Evolutionary conservation across 352 stramenopile species (phyloP).

Genomic region (Globisporangium polare): DNA sequence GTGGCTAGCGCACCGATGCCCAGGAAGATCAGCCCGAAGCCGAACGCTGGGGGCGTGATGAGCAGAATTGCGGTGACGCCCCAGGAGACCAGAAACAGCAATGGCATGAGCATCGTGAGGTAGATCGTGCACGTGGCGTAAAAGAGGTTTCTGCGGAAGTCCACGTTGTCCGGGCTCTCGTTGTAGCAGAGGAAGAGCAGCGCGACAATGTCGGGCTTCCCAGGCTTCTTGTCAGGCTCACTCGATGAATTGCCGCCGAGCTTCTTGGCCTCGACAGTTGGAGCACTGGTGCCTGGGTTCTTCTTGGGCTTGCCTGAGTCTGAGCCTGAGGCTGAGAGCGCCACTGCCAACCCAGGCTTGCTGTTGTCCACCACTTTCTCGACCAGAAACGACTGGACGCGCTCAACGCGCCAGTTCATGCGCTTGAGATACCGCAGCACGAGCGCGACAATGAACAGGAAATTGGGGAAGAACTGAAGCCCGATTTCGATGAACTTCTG

Average conservation of each 20-base stretch:
- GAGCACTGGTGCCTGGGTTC: background rate
- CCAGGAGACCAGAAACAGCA: conserved; percentile 66
- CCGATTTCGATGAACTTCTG: conserved; percentile 51
- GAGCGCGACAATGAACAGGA: conserved; percentile 43
- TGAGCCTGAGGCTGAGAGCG: background rate
- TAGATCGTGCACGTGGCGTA: conserved; percentile 64
- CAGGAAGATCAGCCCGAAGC: conserved; percentile 78
- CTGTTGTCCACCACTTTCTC: conserved; percentile 39
- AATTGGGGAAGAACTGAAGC: conserved; percentile 46
- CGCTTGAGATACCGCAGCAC: conserved; percentile 52
- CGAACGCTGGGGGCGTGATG: conserved; percentile 69
- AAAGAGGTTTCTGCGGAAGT: conserved; percentile 77
- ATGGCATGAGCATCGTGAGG: conserved; percentile 43
- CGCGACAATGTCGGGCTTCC: conserved; percentile 59
- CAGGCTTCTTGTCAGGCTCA: background rate
- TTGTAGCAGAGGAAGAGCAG: conserved; percentile 82
- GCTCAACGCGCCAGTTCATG: conserved; percentile 82
- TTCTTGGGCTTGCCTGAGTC: conserved; percentile 17
- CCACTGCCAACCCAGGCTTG: background rate
- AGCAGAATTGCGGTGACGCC: conserved; percentile 67
- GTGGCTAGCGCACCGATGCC: conserved; percentile 37
- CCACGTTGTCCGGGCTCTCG: conserved; percentile 47
- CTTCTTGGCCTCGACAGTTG: conserved; percentile 3
- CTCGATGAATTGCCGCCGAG: background rate
- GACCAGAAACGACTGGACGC: conserved; percentile 70